Evolutionary conservation across 2,329 filamentous ascomycete genomes (phyloP), one percentile per base, ranked within the genome.

Genomic region (Xylaria sp.): DNA sequence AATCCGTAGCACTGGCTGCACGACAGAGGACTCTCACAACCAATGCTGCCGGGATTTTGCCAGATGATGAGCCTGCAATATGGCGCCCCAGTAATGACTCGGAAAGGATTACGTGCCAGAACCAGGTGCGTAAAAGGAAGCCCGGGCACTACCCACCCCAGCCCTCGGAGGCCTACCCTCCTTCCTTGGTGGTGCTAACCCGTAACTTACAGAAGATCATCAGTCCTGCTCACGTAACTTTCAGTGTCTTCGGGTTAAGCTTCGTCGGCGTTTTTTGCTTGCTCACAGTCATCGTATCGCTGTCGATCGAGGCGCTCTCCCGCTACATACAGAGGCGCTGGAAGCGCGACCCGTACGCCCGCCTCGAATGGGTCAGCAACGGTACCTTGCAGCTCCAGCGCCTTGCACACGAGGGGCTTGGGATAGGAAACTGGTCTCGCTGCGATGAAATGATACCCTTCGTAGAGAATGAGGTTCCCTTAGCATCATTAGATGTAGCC

Each of bases 171-270:
- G 13, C 9, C 18, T 39, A 13, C 8, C 13, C 0, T 18, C 24
- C n/a, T 22, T 20, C n/a, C 2, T 21, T 8, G 16, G 22, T 2
- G 13, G 29, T 20, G 20, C 34, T 41, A 20, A 41, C 20, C 11
- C 17, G 13, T 19, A 13, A n/a, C 29, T 13, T 13, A 24, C 16
- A 56, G 48, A 56, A 48, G 24, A 40, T 52, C 21, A 39, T 39
- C 7, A 56, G 48, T 16, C 17, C 44, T 11, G 18, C 26, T n/a
- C 22, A 52, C 24, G 20, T 44, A 4, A 52, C 53, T 29, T 52
- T 56, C 38, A 56, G 53, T 44, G 8, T 56, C 16, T 41, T 56
- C 16, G 53, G 48, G 7, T n/a, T 52, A 7, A 11, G 39, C n/a
- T 22, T 52, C 5, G 44, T 51, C n/a, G 17, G 26, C 19, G 18